Evolutionary conservation across 2,329 filamentous ascomycete genomes (phyloP), one percentile per base, ranked within the genome.

Genomic region (Trichoderma atrobrunneum): DNA sequence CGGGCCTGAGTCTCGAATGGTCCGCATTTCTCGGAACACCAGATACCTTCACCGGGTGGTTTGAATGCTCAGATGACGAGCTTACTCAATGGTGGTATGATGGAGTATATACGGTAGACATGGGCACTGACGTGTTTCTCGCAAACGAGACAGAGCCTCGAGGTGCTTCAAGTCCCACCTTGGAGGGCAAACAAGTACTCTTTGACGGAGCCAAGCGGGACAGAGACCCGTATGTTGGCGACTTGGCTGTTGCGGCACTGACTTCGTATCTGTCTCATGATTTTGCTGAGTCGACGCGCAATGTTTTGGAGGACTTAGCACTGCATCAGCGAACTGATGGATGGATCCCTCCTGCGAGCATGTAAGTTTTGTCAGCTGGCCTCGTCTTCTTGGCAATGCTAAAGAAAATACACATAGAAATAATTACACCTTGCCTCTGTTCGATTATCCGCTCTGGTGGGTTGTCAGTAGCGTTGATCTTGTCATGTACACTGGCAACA

Each of bases 381-480:
- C 5, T 7, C 21, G 10, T 0, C 7, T 51, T 3, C n/a, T 24
- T 32, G 24, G 28, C 3, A 18, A 43, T 21, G 24, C 4, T 61
- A 51, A 32, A 18, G n/a, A 7, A 21, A 7, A 3, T 34, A 3
- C 8, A 5, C 28, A 28, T 30, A 84, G 82, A 21, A 82, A 80
- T 28, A 79, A 82, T 64, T 88, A 88, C 74, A 82, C 80, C 0
- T 81, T 88, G 1, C 78, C 80, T 0, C 79, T 88, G 0, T 86
- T 87, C 54, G 86, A 88, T 72, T 88, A 87, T 70, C 85, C 86
- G 2, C 78, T 88, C 0, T 87, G 84, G 83, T 88, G 86, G 86
- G 82, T 87, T 2, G 80, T 83, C 8, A 85, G 82, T 72, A 84
- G 81, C 70, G 83, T 82, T 72, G 85, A 88, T 74, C 78, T 84